phyloP scores from a whole-genome alignment of 1,284 basidiomycete genomes.

The Exobasidium cylindrosporum region DNA sequence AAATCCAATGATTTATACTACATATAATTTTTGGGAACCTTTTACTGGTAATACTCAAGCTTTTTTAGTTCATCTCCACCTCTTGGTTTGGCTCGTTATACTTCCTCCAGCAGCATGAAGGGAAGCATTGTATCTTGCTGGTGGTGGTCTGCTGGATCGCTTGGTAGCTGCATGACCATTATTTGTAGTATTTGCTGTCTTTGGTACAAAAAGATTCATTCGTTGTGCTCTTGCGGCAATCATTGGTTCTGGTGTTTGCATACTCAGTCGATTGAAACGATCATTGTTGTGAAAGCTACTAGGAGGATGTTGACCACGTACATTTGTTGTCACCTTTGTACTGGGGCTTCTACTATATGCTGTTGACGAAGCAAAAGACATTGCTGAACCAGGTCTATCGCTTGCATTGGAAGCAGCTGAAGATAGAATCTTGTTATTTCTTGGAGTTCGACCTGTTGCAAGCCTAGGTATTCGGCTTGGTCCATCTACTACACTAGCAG shows the following conservation, averaged over 20 bases:
- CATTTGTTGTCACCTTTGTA: neutral
- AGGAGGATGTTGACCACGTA: neutral
- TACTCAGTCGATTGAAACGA: slow-evolving; percentile 30
- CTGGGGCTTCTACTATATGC: neutral
- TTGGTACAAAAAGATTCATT: slow-evolving; percentile 37
- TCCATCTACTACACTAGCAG: neutral
- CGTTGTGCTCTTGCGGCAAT: slow-evolving; percentile 41
- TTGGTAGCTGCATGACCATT: slow-evolving; percentile 15
- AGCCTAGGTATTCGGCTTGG: neutral
- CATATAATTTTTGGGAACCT: too few relatives aligned
- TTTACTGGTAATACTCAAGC: too few relatives aligned
- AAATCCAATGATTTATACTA: too few relatives aligned
- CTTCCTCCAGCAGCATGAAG: neutral
- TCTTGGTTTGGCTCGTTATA: too few relatives aligned
- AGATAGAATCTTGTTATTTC: neutral
- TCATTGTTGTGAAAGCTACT: neutral
- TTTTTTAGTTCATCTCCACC: too few relatives aligned
- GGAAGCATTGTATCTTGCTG: slow-evolving; percentile 22
- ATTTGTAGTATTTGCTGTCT: slow-evolving; percentile 19
- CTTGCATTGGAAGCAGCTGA: neutral
- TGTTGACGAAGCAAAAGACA: neutral
- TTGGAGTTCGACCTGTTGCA: neutral
- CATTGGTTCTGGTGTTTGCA: slow-evolving; percentile 50
- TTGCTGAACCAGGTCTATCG: neutral
- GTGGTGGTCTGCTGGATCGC: slow-evolving; percentile 43